Base-by-base conservation (phyloP, 2,329 filamentous ascomycete genomes). In the Fusarium globosum region DNA sequence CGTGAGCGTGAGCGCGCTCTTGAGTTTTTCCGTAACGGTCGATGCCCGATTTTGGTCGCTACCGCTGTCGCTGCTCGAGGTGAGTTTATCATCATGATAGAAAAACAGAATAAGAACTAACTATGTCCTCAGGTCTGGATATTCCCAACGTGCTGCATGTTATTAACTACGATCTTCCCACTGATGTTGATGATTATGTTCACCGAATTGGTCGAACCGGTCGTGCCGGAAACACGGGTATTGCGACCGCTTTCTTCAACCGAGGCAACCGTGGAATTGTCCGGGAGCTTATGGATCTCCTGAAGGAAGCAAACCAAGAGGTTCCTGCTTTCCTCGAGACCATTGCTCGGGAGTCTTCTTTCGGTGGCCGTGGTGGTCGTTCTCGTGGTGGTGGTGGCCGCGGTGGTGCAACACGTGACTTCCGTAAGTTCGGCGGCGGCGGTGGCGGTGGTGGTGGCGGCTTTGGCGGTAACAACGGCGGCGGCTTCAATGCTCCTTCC, bases 191-290 rank as follows among this genome's bases (percentile, higher is more conserved):
- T 80, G 96, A 98, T 85, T 99, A 99, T 79, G 96, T 99, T 67
- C 96, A 99, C 86, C 94, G 96, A 83, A 99, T 99, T 80, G 96
- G 96, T 92, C 96, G 96, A 96, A 99, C 96, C 75, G 96, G 96
- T 82, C 96, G 96, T 94, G 96, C 96, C 76, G 96, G 96, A 84
- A 99, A 99, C 89, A 98, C 96, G 79, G 96, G 96, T 92, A 92
- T 97, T 77, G 94, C 96, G 11, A 99, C 96, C 78, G 96, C 96
- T 65, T 99, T 99, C 90, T 98, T 99, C 92, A 99, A 99, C 90
- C 96, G 96, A 82, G 96, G 96, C 81, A 99, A 99, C 89, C 94
- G 96, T 80, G 96, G 96, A 85, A 94, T 99, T 77, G 96, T 98
- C 74, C 93, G 96, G 77, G 96, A 98, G 79, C 91, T 99, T 71